Evolutionary conservation across 2,329 filamentous ascomycete species (phyloP), one percentile per base, ranked within the genome.

Genomic region (Trichoderma koningii): DNA sequence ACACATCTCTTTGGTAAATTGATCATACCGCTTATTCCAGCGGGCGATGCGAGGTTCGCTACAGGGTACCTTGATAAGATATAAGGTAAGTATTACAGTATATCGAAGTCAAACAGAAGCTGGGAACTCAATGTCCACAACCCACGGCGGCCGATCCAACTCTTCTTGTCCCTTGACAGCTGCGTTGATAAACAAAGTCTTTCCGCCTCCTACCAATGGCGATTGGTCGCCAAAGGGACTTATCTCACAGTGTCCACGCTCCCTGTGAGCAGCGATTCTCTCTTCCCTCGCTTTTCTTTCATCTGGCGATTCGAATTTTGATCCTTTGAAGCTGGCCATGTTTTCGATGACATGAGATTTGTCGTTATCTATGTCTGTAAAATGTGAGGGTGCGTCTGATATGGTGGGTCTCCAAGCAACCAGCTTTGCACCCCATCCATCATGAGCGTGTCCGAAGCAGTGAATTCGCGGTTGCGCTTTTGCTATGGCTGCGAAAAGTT

Each of bases 301-400:
- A 1, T 55, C 41, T n/a, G 7, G n/a, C 6, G 44, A 44, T 3
- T 48, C 38, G 17, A 26, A 48, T 38, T 19, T 48, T 14, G 30
- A 44, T 9, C 42, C 41, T 15, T 52, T 64, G 47, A 45, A 21
- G 34, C 15, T 44, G 45, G 42, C 64, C 9, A 81, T 69, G 1
- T 61, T 78, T 23, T 77, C 75, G 0, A 85, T 66, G 0, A 78
- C 50, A 0, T 61, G 10, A 0, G 81, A 83, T 3, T 69, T 69
- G 0, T 73, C 76, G 55, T 85, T 79, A 57, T 85, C 79, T 21
- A 85, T 81, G 52, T 80, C 79, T 0, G 75, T 80, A 23, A 83
- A 78, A 69, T 84, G 79, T 0, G 79, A 79, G 3, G 79, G 78
- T 0, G 34, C 59, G 0, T 74, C 69, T 0, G 65, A 68, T 2